A percentile compares a stretch with the other conserved stretches of the same genome.
These are phyloP conservation scores for Candida sanyaensis DNA, from an alignment of 1,139 yeast species.

Conservation along the genomic window DNA sequence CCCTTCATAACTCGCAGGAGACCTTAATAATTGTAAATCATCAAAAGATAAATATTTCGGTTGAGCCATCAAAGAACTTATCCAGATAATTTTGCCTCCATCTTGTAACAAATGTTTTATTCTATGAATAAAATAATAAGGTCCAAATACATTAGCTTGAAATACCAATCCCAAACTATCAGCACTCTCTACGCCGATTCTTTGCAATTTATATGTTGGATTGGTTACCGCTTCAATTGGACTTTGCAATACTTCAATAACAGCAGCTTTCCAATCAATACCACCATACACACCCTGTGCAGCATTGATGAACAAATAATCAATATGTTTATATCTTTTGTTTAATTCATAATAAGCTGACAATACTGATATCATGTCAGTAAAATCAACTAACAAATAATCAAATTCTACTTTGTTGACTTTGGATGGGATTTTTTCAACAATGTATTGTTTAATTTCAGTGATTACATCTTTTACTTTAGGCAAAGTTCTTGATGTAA, in stretches of 20 bases:
- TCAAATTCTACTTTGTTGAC: constrained; percentile 74
- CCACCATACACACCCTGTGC: constrained; percentile 89
- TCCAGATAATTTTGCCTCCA: constrained; percentile 77
- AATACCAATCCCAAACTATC: constrained; percentile 85
- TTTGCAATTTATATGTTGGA: constrained; percentile 82
- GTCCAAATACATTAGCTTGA: constrained; percentile 95
- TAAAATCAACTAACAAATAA: constrained; percentile 81
- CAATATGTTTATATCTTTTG: constrained; percentile 63
- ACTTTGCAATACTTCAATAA: constrained; percentile 57
- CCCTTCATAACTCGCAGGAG: constrained; percentile 82
- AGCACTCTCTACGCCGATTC: constrained; percentile 67
- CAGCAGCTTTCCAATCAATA: constrained; percentile 81
- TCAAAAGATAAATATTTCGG: constrained; percentile 68
- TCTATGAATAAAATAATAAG: constrained; percentile 76
- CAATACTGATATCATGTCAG: constrained; percentile 85
- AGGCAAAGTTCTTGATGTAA: constrained; percentile 87
- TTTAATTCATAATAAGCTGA: constrained; percentile 71
- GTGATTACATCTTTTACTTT: constrained; percentile 77
- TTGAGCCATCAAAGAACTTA: constrained; percentile 77
- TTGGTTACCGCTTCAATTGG: constrained; percentile 84
- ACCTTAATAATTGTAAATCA: constrained; percentile 70
- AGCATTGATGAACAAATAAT: constrained; percentile 82
- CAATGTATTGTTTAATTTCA: constrained; percentile 54
- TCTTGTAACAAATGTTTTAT: constrained; percentile 51
- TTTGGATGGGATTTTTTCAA: constrained; percentile 32